Conservation (phyloP, 495 filamentous ascomycete genomes). For the Penicillium maclennaniae region DNA sequence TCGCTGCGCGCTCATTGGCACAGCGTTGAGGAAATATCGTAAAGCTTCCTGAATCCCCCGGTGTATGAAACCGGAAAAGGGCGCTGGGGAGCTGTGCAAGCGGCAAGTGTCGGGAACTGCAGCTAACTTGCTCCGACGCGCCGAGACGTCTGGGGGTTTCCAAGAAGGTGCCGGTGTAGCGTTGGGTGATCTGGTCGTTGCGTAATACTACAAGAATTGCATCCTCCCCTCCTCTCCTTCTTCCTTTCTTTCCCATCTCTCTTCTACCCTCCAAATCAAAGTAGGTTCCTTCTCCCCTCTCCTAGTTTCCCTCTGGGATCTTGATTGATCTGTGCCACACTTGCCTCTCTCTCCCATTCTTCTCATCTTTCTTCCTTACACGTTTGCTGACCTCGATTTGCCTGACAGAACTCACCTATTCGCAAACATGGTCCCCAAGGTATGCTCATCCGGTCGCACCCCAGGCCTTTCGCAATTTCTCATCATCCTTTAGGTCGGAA, state of each 20-base stretch:
- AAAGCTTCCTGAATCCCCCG: slow-evolving; percentile 48
- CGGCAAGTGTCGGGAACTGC: slow-evolving; percentile 36
- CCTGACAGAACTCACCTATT: slow-evolving; percentile 9
- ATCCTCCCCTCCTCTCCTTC: slow-evolving; percentile 22
- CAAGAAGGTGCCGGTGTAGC: slow-evolving; percentile 1
- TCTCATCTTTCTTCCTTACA: background rate
- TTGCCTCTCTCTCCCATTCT: slow-evolving; percentile 3
- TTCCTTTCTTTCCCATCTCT: slow-evolving; percentile 30
- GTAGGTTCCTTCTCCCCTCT: slow-evolving; percentile 4
- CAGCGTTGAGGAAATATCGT: slow-evolving; percentile 34
- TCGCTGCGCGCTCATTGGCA: slow-evolving; percentile 31
- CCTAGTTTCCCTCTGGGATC: slow-evolving; percentile 10
- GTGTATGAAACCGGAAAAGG: slow-evolving; percentile 51
- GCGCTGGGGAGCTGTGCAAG: slow-evolving; percentile 26
- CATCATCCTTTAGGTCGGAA: slow-evolving; percentile 65
- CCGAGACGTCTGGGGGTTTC: background rate
- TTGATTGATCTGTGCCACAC: slow-evolving; percentile 9
- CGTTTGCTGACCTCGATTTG: slow-evolving; percentile 8
- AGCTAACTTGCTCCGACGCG: background rate
- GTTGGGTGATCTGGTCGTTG: slow-evolving; percentile 39
- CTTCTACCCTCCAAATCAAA: slow-evolving; percentile 4
- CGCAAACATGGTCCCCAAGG: slow-evolving; percentile 45
- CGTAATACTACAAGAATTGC: slow-evolving; percentile 39
- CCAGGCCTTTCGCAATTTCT: background rate
- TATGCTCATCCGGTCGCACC: slow-evolving; percentile 12